Evolutionary conservation across 1,139 yeast species (phyloP), one percentile per base, ranked within the genome.

Genomic region (Ashbya aceris): DNA sequence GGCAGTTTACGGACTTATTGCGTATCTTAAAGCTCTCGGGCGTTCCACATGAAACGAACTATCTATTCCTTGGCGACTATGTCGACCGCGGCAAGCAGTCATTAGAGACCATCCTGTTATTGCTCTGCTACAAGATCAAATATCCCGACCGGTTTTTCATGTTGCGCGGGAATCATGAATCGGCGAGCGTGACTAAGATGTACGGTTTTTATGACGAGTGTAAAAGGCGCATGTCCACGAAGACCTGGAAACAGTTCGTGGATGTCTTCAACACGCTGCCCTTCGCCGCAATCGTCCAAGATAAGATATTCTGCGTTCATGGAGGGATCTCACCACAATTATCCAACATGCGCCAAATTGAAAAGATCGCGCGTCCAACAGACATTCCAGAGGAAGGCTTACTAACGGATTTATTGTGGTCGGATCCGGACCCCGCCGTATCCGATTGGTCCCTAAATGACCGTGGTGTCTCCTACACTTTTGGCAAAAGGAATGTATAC

Each of bases 191-290:
- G 49, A 83, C 93, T 27, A 81, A 80, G 61, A 84, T 84, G 57
- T 84, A 84, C 58, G 95, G 95, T 1, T 84, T 84, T 56, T 84
- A 83, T 58, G 95, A 84, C 61, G 95, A 84, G 62, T 83, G 95
- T 66, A 85, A 85, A 60, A 71, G 95, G 55, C 66, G 95, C 47
- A 66, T 77, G 51, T 70, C 79, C 9, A 70, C 76, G 27, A 82
- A 79, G 56, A 64, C 77, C 45, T 85, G 95, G 95, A 84, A 82
- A 58, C 59, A 65, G 43, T 78, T 83, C 52, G 74, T 85, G 45
- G 95, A 85, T 61, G 93, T 82, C 2, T 85, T 85, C 69, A 85
- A 84, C 62, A 79, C 87, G 9, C 68, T 85, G 50, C 95, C 95
- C 1, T 77, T 84, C 44, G 95, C 95, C 6, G 95, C 95, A 4